phyloP scores from a whole-genome alignment of 495 filamentous ascomycete species.

The Penicillium robsamsonii region DNA sequence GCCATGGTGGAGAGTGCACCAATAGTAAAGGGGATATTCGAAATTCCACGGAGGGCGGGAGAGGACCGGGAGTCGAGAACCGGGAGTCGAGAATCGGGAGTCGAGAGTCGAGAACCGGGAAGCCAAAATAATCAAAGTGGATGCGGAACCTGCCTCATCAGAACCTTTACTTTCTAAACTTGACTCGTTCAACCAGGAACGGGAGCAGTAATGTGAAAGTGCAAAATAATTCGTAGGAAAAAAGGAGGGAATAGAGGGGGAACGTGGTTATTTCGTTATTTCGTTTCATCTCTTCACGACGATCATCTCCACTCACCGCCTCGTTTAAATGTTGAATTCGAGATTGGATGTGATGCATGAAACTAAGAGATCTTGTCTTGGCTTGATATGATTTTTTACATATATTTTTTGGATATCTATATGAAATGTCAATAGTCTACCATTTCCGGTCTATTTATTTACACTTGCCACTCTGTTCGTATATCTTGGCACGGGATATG shows the following conservation, averaged over 20 bases:
- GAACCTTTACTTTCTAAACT: neutral
- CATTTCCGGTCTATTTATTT: constrained; percentile 12
- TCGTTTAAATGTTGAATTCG: constrained; percentile 15
- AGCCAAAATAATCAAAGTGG: constrained; percentile 25
- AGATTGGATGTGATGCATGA: constrained; percentile 11
- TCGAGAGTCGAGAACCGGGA: constrained; percentile 12
- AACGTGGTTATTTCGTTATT: constrained; percentile 14
- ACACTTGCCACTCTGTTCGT: neutral
- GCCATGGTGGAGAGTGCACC: constrained; percentile 29
- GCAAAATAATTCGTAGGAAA: neutral
- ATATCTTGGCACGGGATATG: neutral
- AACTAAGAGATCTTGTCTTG: neutral
- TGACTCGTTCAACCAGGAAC: constrained; percentile 13
- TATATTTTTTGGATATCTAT: neutral
- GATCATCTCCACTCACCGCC: constrained; percentile 32
- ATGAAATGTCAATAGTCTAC: constrained; percentile 1
- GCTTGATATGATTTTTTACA: neutral
- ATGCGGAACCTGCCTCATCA: constrained; percentile 25
- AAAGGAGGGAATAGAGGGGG: constrained; percentile 14
- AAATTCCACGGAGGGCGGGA: constrained; percentile 4
- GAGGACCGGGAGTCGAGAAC: constrained; percentile 20
- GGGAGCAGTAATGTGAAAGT: neutral
- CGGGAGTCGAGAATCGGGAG: constrained; percentile 3
- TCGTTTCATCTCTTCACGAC: constrained; percentile 23
- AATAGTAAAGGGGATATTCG: constrained; percentile 9